Conservation (phyloP, 2,329 filamentous ascomycete species). For the Colletotrichum agaves region DNA sequence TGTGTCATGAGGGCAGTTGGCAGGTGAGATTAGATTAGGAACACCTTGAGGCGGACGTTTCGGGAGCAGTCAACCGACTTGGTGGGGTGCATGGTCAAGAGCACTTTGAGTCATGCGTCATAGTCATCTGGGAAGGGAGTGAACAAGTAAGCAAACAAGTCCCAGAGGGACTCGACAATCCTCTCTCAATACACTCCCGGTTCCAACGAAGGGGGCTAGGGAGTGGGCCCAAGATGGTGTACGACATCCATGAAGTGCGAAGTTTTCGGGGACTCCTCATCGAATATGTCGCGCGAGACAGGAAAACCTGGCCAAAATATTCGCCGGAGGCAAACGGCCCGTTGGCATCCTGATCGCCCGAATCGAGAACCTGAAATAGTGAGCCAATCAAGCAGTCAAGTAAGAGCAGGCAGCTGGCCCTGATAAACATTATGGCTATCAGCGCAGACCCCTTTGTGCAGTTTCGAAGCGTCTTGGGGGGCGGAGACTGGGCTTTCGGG, state of each 20-base stretch:
- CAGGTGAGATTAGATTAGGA: slow-evolving; percentile 8
- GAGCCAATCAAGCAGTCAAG: slow-evolving; percentile 7
- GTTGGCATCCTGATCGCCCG: slow-evolving; percentile 2
- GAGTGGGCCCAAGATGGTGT: slow-evolving; percentile 1
- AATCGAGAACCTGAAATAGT: not conserved
- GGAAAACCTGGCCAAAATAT: not conserved
- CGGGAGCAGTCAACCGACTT: slow-evolving; percentile 6
- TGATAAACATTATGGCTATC: not conserved
- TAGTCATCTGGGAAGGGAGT: not conserved
- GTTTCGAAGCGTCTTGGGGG: not conserved
- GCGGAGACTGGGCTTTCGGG: not conserved
- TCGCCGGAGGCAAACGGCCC: not conserved
- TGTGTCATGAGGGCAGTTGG: slow-evolving; percentile 14
- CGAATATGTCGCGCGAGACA: slow-evolving; percentile 6
- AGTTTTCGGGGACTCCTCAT: slow-evolving; percentile 5
- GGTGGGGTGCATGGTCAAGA: slow-evolving; percentile 2
- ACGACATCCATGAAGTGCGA: not conserved
- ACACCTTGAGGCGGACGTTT: slow-evolving; percentile 2
- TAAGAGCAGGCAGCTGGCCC: slow-evolving; percentile 16
- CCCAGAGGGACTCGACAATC: not conserved
- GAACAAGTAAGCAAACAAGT: slow-evolving; percentile 16
- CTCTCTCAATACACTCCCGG: slow-evolving; percentile 2
- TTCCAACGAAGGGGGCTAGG: not conserved
- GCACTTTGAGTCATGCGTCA: slow-evolving; percentile 27
- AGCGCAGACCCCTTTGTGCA: slow-evolving; percentile 14